Evolutionary conservation across 2,329 filamentous ascomycete genomes (phyloP).

Genomic region (Diaporthe batatas): DNA sequence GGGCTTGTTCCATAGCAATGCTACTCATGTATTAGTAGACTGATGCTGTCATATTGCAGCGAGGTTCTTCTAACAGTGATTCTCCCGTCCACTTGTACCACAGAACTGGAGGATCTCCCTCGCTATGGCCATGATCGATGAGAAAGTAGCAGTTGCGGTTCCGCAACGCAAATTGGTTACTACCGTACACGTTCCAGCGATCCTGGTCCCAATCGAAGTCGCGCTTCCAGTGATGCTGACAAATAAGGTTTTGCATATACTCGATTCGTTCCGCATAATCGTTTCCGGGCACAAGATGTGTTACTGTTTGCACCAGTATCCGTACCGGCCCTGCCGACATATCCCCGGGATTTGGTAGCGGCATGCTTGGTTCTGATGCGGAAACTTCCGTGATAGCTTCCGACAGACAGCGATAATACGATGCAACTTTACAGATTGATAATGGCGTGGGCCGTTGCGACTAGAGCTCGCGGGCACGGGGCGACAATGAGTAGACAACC

Average conservation of each 20-base stretch:
- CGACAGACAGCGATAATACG: not conserved
- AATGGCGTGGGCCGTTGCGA: constrained; percentile 10
- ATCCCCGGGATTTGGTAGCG: not conserved
- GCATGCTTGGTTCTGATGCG: not conserved
- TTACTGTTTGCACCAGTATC: constrained; percentile 44
- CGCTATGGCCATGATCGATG: constrained; percentile 42
- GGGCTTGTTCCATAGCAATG: constrained; percentile 17
- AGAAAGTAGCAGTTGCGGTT: constrained; percentile 44
- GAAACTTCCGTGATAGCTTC: constrained; percentile 13
- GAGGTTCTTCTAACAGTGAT: constrained; percentile 13
- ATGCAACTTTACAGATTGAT: constrained; percentile 1
- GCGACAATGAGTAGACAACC: constrained; percentile 7
- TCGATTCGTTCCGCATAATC: constrained; percentile 42
- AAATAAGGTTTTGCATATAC: constrained; percentile 43
- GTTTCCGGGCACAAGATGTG: constrained; percentile 43
- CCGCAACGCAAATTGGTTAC: constrained; percentile 41
- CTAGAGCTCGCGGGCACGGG: constrained; percentile 5
- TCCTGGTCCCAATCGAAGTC: constrained; percentile 42
- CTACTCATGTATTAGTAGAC: constrained; percentile 17
- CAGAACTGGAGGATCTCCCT: constrained; percentile 42
- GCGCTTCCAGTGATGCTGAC: constrained; percentile 44
- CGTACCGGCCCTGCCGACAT: constrained; percentile 8
- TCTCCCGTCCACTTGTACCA: constrained; percentile 45
- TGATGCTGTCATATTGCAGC: constrained; percentile 14
- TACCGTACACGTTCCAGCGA: constrained; percentile 40